Evolutionary conservation across 179 eudicot genomes (phyloP).

Genomic region (Gypsophila paniculata): DNA sequence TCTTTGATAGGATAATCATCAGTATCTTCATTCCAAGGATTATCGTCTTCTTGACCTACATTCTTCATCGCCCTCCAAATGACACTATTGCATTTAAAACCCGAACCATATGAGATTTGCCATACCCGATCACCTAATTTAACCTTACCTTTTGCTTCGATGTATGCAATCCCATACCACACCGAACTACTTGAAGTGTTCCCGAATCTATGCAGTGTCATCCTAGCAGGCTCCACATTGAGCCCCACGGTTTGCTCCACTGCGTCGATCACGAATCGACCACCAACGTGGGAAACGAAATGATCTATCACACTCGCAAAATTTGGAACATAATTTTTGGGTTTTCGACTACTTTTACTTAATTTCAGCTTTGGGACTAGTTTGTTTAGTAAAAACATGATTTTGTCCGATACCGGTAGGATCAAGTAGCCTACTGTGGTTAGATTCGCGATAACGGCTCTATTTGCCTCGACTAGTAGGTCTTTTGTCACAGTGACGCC

Average conservation of each 20-base stretch:
- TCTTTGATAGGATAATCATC: slow-evolving; percentile 30
- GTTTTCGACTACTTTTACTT: neutral
- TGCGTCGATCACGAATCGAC: slow-evolving; percentile 28
- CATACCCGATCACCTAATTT: slow-evolving; percentile 40
- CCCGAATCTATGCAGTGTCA: slow-evolving; percentile 47
- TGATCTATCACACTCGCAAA: slow-evolving; percentile 35
- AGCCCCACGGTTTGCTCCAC: slow-evolving; percentile 22
- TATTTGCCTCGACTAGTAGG: slow-evolving; percentile 25
- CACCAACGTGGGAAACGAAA: slow-evolving; percentile 48
- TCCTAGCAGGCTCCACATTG: slow-evolving; percentile 45
- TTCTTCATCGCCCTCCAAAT: slow-evolving; percentile 38
- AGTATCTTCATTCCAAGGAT: slow-evolving; percentile 48
- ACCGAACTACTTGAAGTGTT: slow-evolving; percentile 45
- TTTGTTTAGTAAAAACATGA: neutral
- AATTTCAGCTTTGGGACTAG: neutral
- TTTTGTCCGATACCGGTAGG: slow-evolving; percentile 28
- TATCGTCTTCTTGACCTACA: slow-evolving; percentile 26
- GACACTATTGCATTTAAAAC: slow-evolving; percentile 46
- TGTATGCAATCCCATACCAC: slow-evolving; percentile 50
- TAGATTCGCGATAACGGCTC: slow-evolving; percentile 31
- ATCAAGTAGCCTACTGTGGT: slow-evolving; percentile 20
- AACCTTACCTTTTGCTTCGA: slow-evolving; percentile 47
- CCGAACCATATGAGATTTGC: slow-evolving; percentile 54
- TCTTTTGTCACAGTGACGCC: slow-evolving; percentile 30
- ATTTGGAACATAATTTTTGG: slow-evolving; percentile 24